Conservation (phyloP, 805 yeast species). For the Kuraishia piskuri region DNA sequence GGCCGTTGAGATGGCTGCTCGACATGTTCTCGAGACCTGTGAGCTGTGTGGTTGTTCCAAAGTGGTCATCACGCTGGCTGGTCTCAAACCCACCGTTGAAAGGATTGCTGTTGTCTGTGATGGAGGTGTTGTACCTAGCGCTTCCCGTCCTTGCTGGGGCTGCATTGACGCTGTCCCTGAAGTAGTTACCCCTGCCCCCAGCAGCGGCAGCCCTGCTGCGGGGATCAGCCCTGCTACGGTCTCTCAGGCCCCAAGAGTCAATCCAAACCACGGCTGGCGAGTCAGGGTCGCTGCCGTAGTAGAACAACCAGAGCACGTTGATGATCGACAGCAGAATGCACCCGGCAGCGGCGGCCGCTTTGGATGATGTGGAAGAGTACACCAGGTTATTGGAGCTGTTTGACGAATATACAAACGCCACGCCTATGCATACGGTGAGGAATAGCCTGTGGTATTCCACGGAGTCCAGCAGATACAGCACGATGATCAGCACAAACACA, state of each 20-base stretch:
- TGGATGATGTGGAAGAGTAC: constrained; percentile 54
- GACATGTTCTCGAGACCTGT: constrained; percentile 28
- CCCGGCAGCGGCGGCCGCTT: constrained; percentile 90
- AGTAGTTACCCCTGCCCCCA: constrained; percentile 7
- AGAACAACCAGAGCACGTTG: constrained; percentile 78
- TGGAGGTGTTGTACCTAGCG: constrained; percentile 9
- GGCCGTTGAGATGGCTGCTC: constrained; percentile 4
- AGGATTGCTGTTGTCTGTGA: constrained; percentile 10
- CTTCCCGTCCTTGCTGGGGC: constrained; percentile 1
- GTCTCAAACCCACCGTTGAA: constrained; percentile 5
- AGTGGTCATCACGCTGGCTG: constrained; percentile 4
- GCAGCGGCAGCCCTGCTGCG: background rate
- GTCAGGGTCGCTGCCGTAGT: constrained; percentile 84
- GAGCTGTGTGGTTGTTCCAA: constrained; percentile 15
- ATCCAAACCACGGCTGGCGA: constrained; percentile 81
- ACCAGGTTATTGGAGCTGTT: constrained; percentile 77
- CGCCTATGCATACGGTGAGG: constrained; percentile 46
- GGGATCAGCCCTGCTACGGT: constrained; percentile 15
- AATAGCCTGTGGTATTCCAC: constrained; percentile 62
- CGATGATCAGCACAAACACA: constrained; percentile 39
- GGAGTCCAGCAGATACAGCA: constrained; percentile 49
- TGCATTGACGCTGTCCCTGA: constrained; percentile 11
- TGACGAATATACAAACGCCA: constrained; percentile 78
- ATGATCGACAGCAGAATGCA: constrained; percentile 74
- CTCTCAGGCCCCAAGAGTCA: constrained; percentile 65